These are phyloP conservation scores for Tuber brumale DNA, from an alignment of 495 filamentous ascomycete genomes.

Conservation along the genomic window DNA sequence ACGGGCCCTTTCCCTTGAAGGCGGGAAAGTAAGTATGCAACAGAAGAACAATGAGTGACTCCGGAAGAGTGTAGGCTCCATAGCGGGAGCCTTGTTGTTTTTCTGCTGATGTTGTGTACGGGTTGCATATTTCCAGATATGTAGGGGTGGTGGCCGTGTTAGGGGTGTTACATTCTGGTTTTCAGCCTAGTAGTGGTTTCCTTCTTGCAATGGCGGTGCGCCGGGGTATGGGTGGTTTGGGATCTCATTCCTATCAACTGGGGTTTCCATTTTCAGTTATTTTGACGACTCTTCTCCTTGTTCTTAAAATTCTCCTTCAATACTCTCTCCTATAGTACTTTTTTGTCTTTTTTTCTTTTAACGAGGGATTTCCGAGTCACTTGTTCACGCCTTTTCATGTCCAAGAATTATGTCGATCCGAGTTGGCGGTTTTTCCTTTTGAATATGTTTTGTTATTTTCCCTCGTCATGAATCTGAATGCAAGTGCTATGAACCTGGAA, in stretches of 20 bases:
- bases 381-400: not conserved
- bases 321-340: not conserved
- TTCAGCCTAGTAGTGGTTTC: not conserved
- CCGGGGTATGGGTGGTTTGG: not conserved
- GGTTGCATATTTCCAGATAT: slow-evolving; percentile 1
- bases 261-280: not conserved
- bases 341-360: not conserved
- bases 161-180: not conserved
- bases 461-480: not conserved
- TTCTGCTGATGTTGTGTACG: slow-evolving; percentile 21
- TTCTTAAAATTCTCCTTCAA: not conserved
- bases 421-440: not conserved
- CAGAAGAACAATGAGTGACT: slow-evolving; percentile 35
- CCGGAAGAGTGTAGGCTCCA: slow-evolving; percentile 35
- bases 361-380: not conserved
- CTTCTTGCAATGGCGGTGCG: not conserved
- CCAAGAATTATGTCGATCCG: not conserved
- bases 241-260: not conserved
- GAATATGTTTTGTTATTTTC: not conserved
- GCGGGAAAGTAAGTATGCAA: slow-evolving; percentile 30
- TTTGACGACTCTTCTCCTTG: not conserved
- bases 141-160: not conserved
- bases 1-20: slow-evolving; percentile 21
- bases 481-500: not conserved
- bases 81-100: slow-evolving; percentile 36